These are phyloP conservation scores for Scutellaria minor DNA, from an alignment of 257 asterid genomes.

Conservation along the genomic window DNA sequence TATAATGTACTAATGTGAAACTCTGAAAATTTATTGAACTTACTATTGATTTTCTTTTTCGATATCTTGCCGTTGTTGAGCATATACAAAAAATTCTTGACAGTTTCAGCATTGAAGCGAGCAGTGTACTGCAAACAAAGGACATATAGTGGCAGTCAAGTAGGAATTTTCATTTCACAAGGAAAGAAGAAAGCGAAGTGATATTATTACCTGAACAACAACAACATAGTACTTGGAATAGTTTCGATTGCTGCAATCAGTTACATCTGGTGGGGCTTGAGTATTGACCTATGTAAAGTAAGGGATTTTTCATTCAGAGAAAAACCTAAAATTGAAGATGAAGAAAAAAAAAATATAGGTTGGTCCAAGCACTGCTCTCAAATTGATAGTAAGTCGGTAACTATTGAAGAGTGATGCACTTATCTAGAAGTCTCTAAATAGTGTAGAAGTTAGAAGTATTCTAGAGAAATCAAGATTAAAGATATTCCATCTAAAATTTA, in stretches of 20 bases:
- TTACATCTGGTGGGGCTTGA: conserved; percentile 76
- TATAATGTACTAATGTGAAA: conserved; percentile 22
- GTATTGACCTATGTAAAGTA: conserved; percentile 70
- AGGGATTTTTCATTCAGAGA: conserved; percentile 22
- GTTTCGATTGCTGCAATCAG: conserved; percentile 80
- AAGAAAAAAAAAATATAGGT: not conserved
- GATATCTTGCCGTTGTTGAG: conserved; percentile 83
- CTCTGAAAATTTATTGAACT: conserved; percentile 39
- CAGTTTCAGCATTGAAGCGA: conserved; percentile 86
- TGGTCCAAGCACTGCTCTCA: conserved; percentile 21
- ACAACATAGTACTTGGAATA: conserved; percentile 87
- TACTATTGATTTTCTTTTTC: conserved; percentile 86
- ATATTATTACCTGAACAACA: conserved; percentile 71
- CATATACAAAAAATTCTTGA: conserved; percentile 74
- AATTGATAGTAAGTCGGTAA: conserved; percentile 14
- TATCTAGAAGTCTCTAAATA: too few relatives aligned
- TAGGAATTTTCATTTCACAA: conserved; percentile 1
- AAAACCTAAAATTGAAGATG: too few relatives aligned
- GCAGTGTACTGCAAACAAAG: conserved; percentile 71
- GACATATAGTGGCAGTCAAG: conserved; percentile 9
- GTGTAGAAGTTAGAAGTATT: too few relatives aligned
- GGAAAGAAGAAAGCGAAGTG: not conserved
- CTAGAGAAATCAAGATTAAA: too few relatives aligned
- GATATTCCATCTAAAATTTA: too few relatives aligned
- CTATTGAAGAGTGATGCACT: not conserved